Evolutionary conservation across 108 stramenopile species (phyloP), one percentile per base, ranked within the genome.

Genomic region (Hondaea fermentalgiana): DNA sequence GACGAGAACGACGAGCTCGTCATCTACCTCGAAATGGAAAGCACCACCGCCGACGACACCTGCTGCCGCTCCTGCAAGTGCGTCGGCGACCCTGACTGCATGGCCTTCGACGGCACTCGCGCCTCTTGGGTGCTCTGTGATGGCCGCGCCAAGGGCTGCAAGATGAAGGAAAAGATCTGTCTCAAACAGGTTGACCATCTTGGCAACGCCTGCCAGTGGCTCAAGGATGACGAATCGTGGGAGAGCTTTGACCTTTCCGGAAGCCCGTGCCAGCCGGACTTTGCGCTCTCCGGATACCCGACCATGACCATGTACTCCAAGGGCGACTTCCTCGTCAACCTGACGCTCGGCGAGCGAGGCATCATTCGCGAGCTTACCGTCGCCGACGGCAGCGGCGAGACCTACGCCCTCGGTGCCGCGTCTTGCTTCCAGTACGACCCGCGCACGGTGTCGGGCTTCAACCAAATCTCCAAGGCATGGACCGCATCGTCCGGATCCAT

Each of bases 321-420:
- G n/a, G 76, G 76, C 45, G 51, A 83, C 10, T 83, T 83, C 76
- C 17, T 6, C 23, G 49, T 83, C 51, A 53, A 83, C 3, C 76
- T 83, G 16, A 53, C 45, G 49, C 76, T 83, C 76, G 76, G 76
- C n/a, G 76, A 83, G 76, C 76, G 76, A 43, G 76, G 76, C 28
- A 23, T 83, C 76, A 83, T 83, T 23, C 76, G 76, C 76, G 45
- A 47, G 45, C 12, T 83, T 3, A 53, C 49, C 4, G 51, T 88
- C 60, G 25, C 59, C 88, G 49, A 23, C 60, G 88, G 59, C 88
- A 51, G n/a, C 14, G 88, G 60, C 59, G 88, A 64, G 44, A 19
- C 60, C 43, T 88, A 19, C 88, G 69, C 88, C 28, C 59, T 88
- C 47, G 12, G 60, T 17, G 60, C 88, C 21, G 60, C n/a, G 43